Base-by-base conservation (phyloP, 2,329 filamentous ascomycete genomes). In the Aaosphaeria pasadenensis region DNA sequence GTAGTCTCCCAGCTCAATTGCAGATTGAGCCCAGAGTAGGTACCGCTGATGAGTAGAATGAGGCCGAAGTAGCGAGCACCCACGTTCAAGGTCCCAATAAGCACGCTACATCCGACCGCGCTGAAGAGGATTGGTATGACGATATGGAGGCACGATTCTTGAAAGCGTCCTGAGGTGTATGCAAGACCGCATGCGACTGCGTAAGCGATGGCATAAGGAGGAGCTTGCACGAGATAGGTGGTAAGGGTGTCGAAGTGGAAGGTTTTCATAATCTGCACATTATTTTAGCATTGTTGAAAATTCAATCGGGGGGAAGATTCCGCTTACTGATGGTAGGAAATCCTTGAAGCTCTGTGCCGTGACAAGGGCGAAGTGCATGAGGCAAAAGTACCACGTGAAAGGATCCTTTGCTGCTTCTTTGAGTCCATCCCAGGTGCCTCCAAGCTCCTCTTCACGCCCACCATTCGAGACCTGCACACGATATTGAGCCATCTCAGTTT, bases 1-100 rank as follows among this genome's bases (percentile, higher is more conserved):
- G 70, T 73, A 0, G 72, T 73, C 43, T 74, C 71, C 72, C 72
- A 75, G 0, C 70, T 69, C 1, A 74, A 58, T 50, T 74, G 71
- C 32, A 74, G 53, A 41, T 73, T 73, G 5, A 73, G 64, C 9
- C 69, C 70, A 43, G 60, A 67, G 53, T 70, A 74, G 1, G 71
- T 67, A 31, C 71, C 71, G 24, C 55, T 58, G 35, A 69, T 64
- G 1, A 74, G 38, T 3, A 67, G 51, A 7, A 64, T 50, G 29
- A 60, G 50, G 2, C 56, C 56, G 43, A 66, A 66, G 55, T 66
- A 67, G 31, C 65, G 58, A 1, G 61, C 59, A 17, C 59, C 62
- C 11, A 61, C 50, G 49, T 66, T 65, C 7, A 58, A 50, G 4
- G 65, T 67, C 6, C 51, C 50, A 35, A 69, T 67, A 36, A 66